Evolutionary conservation across 1,139 yeast genomes (phyloP).

Genomic region (Geotrichum restrictum): DNA sequence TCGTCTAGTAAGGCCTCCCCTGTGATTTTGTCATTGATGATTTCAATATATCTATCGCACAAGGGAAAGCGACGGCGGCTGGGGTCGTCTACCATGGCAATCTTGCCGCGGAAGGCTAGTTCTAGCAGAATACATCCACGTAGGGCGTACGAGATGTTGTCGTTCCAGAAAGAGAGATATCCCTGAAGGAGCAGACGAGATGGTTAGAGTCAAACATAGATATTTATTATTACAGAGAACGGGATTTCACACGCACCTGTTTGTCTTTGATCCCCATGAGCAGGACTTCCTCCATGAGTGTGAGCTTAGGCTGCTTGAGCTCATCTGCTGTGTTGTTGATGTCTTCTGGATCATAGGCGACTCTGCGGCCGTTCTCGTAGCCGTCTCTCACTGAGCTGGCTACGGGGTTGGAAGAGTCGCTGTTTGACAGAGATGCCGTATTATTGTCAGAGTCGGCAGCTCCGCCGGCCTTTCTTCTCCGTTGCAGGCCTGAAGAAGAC

Average conservation of each 20-base stretch:
- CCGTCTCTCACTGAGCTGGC: constrained; percentile 16
- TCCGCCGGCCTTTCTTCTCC: constrained; percentile 45
- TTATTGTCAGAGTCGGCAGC: constrained; percentile 8
- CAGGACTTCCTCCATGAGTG: constrained; percentile 93
- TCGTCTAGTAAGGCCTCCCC: constrained; percentile 96
- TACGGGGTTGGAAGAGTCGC: background rate
- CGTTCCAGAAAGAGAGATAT: constrained; percentile 95
- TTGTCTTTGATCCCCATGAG: constrained; percentile 90
- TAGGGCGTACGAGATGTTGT: constrained; percentile 89
- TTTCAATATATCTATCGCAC: constrained; percentile 82
- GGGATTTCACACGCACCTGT: constrained; percentile 41
- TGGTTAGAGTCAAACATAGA: too few relatives aligned
- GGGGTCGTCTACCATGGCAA: constrained; percentile 86
- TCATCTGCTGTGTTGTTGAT: constrained; percentile 50
- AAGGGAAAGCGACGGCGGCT: constrained; percentile 87
- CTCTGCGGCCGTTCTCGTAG: constrained; percentile 48
- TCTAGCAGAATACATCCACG: constrained; percentile 93
- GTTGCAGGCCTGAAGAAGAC: constrained; percentile 44
- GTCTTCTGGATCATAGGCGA: constrained; percentile 85
- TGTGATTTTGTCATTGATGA: constrained; percentile 77
- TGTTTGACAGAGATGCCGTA: background rate
- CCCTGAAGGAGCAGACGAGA: constrained; percentile 43
- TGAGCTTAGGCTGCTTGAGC: constrained; percentile 61
- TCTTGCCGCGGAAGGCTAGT: constrained; percentile 84
- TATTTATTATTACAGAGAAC: too few relatives aligned